Conservation (phyloP, 2,329 filamentous ascomycete genomes). For the Aspergillus carbonarius region DNA sequence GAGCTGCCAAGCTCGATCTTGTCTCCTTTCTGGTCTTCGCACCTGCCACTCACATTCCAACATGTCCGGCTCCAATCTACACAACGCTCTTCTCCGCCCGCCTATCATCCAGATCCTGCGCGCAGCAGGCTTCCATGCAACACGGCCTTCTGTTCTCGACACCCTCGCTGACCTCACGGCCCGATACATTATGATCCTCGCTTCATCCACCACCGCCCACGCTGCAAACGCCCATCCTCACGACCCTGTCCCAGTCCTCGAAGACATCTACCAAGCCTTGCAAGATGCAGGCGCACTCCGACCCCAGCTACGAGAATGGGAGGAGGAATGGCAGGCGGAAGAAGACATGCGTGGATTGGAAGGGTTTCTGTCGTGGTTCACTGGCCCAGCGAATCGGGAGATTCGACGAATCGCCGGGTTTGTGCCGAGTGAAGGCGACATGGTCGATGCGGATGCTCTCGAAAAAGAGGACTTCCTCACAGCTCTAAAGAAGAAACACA, state of each 20-base stretch:
- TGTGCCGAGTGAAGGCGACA: conserved; percentile 56
- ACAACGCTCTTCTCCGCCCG: conserved; percentile 80
- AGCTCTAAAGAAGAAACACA: conserved; percentile 87
- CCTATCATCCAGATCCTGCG: conserved; percentile 88
- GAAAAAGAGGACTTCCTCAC: conserved; percentile 70
- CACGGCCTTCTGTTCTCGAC: conserved; percentile 78
- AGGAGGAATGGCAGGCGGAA: conserved; percentile 67
- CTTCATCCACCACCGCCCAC: conserved; percentile 68
- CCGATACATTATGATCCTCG: conserved; percentile 74
- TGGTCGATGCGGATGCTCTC: conserved; percentile 51
- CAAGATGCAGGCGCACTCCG: conserved; percentile 74
- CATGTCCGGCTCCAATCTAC: conserved; percentile 54
- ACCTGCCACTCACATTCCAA: conserved; percentile 16
- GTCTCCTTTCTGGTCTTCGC: not conserved
- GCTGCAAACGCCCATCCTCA: conserved; percentile 67
- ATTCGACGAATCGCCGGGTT: conserved; percentile 77
- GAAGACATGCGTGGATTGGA: conserved; percentile 78
- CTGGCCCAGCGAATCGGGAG: conserved; percentile 70
- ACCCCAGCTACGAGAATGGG: conserved; percentile 64
- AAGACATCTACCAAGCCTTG: conserved; percentile 82
- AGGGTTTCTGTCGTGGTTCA: conserved; percentile 76
- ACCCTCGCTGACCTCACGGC: conserved; percentile 82
- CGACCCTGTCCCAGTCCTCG: conserved; percentile 63
- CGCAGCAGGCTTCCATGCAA: conserved; percentile 83
- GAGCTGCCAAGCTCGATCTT: not conserved